Evolutionary conservation across 2,329 filamentous ascomycete species (phyloP).

Genomic region (Lasiodiplodia sp.): DNA sequence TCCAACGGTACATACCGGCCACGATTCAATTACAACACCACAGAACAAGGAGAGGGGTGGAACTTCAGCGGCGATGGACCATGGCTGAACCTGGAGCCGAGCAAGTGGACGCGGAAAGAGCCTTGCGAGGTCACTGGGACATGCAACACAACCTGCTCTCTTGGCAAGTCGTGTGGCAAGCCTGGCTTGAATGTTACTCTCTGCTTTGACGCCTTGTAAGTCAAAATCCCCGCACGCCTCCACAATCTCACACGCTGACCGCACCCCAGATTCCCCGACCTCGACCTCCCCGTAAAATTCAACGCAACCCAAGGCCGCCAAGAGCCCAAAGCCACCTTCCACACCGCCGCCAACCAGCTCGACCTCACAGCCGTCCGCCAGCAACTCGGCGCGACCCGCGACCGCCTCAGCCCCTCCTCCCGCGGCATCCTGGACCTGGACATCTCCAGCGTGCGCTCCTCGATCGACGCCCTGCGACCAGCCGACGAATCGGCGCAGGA

Average conservation of each 20-base stretch:
- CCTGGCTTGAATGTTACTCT: not conserved
- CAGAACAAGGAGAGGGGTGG: conserved; percentile 1
- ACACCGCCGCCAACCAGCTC: not conserved
- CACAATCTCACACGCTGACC: not conserved
- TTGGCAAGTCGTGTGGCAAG: not conserved
- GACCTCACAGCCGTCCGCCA: not conserved
- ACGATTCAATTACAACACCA: not conserved
- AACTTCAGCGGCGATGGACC: not conserved
- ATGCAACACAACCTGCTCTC: not conserved
- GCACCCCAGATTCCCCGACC: not conserved
- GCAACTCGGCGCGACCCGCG: conserved; percentile 8
- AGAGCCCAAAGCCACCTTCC: not conserved
- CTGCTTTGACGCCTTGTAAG: conserved; percentile 11
- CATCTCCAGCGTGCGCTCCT: not conserved
- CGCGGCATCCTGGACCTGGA: not conserved
- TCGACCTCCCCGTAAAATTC: not conserved
- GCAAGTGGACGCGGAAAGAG: not conserved
- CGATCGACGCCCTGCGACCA: not conserved
- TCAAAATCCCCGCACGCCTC: not conserved
- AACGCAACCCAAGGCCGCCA: not conserved
- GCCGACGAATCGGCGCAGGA: not conserved
- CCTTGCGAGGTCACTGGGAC: not conserved
- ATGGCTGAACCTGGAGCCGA: conserved; percentile 6
- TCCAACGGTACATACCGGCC: conserved; percentile 13
- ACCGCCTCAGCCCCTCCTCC: too few species aligned